Evolutionary conservation across 208 protist genomes (phyloP).

Genomic region (Trypanosoma platydactyli): DNA sequence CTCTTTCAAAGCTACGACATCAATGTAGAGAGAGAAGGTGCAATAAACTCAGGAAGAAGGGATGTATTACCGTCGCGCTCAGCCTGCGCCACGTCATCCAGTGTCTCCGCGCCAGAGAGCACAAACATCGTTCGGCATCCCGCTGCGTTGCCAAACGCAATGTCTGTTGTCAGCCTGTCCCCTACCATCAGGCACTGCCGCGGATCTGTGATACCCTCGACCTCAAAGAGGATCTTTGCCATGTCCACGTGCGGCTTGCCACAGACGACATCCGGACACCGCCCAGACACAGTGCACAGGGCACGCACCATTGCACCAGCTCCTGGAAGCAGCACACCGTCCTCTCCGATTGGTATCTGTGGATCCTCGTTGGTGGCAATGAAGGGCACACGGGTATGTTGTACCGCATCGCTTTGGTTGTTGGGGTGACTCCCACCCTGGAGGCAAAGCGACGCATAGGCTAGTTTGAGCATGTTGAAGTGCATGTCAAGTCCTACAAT

Average conservation of each 20-base stretch:
- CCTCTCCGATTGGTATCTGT: conserved; percentile 48
- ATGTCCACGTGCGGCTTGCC: conserved; percentile 70
- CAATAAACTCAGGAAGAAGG: conserved; percentile 61
- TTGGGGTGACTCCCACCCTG: conserved; percentile 27
- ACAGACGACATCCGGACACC: conserved; percentile 52
- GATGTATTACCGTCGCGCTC: conserved; percentile 23
- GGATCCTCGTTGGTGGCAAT: conserved; percentile 79
- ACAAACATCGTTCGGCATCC: conserved; percentile 66
- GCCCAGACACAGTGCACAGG: conserved; percentile 34
- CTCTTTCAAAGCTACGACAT: conserved; percentile 19
- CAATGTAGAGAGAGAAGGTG: conserved; percentile 54
- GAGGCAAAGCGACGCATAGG: conserved; percentile 44
- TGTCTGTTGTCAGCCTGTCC: conserved; percentile 75
- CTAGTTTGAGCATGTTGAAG: conserved; percentile 68
- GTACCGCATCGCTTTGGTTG: neutral
- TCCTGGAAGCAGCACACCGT: conserved; percentile 49
- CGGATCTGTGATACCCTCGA: conserved; percentile 47
- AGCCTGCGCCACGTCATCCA: conserved; percentile 45
- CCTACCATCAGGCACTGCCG: conserved; percentile 73
- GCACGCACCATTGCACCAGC: conserved; percentile 50
- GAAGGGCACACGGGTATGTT: conserved; percentile 31
- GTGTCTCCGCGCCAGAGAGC: conserved; percentile 52
- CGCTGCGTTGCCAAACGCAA: conserved; percentile 71
- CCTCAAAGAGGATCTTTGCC: conserved; percentile 51
- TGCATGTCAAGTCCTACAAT: conserved; percentile 65